Evolutionary conservation across 106 monocot species (phyloP).

Genomic region (Phalaenopsis equestris): DNA sequence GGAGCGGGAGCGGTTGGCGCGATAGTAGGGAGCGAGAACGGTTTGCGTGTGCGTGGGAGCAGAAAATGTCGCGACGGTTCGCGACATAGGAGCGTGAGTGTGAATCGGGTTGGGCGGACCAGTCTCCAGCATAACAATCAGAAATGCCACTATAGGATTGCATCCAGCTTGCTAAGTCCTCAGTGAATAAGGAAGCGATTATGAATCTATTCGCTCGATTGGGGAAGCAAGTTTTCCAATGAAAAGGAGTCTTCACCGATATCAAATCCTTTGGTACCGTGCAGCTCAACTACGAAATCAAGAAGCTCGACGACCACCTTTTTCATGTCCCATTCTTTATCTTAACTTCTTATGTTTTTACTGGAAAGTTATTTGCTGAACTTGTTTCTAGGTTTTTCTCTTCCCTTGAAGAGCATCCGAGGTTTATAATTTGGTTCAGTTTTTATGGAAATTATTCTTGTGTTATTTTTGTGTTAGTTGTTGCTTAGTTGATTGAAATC

Average conservation of each 20-base stretch:
- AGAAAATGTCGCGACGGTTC: too few relatives aligned
- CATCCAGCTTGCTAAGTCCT: conserved; percentile 51
- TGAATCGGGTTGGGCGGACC: too few relatives aligned
- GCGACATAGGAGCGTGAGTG: too few relatives aligned
- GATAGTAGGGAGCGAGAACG: too few relatives aligned
- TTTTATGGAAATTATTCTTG: not conserved
- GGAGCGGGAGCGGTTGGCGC: too few relatives aligned
- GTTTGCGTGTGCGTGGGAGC: too few relatives aligned
- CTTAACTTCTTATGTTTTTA: not conserved
- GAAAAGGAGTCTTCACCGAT: conserved; percentile 75
- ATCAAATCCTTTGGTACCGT: conserved; percentile 76
- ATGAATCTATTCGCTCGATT: conserved; percentile 46
- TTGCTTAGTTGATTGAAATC: not conserved
- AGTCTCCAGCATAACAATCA: too few relatives aligned
- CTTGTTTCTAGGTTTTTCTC: not conserved
- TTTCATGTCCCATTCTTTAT: conserved; percentile 36
- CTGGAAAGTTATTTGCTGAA: not conserved
- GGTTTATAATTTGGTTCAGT: not conserved
- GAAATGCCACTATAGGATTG: conserved; percentile 87
- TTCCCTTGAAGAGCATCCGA: not conserved
- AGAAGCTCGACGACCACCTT: conserved; percentile 73
- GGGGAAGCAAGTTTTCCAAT: conserved; percentile 43
- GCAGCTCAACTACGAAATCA: conserved; percentile 72
- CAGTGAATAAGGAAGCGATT: conserved; percentile 34
- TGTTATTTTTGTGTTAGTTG: not conserved